These are phyloP conservation scores for Chrysoporthe cubensis DNA, from an alignment of 2,329 filamentous ascomycete genomes.

Conservation along the genomic window DNA sequence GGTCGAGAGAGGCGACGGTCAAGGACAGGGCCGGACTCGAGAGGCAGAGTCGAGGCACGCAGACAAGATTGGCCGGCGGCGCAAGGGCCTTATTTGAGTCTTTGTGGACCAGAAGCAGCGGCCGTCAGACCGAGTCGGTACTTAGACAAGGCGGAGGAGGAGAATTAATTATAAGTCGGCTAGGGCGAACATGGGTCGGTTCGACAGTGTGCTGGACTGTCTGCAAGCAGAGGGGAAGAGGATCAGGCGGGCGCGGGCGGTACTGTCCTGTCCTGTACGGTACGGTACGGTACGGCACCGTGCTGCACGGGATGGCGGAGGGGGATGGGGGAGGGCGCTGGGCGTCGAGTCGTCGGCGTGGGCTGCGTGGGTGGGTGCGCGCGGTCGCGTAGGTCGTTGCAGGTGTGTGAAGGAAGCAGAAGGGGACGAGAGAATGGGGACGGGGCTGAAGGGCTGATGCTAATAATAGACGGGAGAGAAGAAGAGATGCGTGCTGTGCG, in stretches of 20 bases:
- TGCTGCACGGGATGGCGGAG: background rate
- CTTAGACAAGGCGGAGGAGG: background rate
- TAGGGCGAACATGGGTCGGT: slow-evolving; percentile 13
- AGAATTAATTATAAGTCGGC: slow-evolving; percentile 13
- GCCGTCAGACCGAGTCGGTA: slow-evolving; percentile 6
- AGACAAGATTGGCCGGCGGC: slow-evolving; percentile 20
- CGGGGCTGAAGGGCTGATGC: slow-evolving; percentile 56
- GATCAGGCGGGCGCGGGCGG: slow-evolving; percentile 17
- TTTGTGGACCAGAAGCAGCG: slow-evolving; percentile 21
- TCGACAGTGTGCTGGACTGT: slow-evolving; percentile 6
- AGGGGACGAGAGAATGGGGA: slow-evolving; percentile 39
- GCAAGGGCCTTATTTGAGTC: slow-evolving; percentile 28
- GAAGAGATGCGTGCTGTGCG: slow-evolving; percentile 38
- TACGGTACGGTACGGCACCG: too few species aligned
- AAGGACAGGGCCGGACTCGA: slow-evolving; percentile 15
- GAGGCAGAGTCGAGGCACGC: slow-evolving; percentile 16
- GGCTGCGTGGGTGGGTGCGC: slow-evolving; percentile 13
- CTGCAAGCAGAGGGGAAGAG: slow-evolving; percentile 20
- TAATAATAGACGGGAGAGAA: slow-evolving; percentile 52
- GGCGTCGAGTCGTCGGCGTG: slow-evolving; percentile 1
- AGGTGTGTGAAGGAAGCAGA: slow-evolving; percentile 16
- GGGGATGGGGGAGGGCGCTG: slow-evolving; percentile 17
- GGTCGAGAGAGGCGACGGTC: background rate
- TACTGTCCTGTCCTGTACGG: background rate
- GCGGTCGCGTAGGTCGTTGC: slow-evolving; percentile 4